Conservation (phyloP, 2,329 filamentous ascomycete genomes). For the Penicillium thymicola region DNA sequence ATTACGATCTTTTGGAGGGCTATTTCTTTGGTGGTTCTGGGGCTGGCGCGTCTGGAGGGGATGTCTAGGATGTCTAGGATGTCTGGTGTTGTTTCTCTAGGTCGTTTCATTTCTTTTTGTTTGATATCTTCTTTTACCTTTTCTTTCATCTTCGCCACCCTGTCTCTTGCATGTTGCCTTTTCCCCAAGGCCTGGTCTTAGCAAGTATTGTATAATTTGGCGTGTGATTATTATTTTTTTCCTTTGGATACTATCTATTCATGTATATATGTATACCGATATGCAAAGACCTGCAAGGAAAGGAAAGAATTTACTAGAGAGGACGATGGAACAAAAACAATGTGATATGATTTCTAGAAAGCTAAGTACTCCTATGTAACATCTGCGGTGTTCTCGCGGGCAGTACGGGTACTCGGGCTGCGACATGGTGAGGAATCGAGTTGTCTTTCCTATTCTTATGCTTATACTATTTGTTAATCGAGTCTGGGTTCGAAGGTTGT, state of each 20-base stretch:
- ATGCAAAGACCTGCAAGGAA: conserved; percentile 3
- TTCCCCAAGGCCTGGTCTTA: conserved; percentile 1
- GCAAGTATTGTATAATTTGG: conserved; percentile 5
- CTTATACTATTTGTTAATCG: background rate
- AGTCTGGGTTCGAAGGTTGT: background rate
- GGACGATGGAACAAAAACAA: too few species aligned
- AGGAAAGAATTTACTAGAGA: background rate
- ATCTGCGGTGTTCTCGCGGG: conserved; percentile 26
- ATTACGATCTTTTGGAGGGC: conserved; percentile 53
- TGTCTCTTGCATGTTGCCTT: background rate
- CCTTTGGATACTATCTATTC: conserved; percentile 14
- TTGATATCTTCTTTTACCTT: background rate
- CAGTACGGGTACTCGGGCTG: conserved; percentile 24
- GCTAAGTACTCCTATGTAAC: too few species aligned
- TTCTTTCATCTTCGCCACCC: conserved; percentile 3
- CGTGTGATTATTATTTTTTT: background rate
- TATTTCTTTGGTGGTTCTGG: conserved; percentile 54
- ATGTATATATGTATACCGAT: conserved; percentile 8
- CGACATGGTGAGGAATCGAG: conserved; percentile 15
- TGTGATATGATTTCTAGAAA: too few species aligned
- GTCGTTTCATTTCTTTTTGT: background rate
- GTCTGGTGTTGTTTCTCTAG: background rate
- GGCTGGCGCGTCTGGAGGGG: conserved; percentile 25
- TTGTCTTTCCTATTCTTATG: background rate
- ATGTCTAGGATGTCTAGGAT: conserved; percentile 6